Conservation (phyloP, 164 flowering plant species). For the Stephania yunnanensis region DNA sequence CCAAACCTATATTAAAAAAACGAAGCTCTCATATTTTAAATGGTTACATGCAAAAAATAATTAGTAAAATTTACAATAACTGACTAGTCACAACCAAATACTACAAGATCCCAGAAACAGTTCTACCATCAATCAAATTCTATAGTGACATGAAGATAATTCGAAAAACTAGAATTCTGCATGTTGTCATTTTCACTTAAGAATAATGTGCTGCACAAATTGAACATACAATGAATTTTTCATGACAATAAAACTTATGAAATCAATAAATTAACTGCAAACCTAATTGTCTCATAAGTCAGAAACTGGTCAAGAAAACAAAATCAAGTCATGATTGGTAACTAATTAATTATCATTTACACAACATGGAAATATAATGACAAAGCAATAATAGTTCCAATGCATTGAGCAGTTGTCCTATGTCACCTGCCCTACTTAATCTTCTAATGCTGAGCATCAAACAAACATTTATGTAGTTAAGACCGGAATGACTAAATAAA, state of each 20-base stretch:
- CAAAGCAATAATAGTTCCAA: background rate
- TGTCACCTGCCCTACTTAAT: background rate
- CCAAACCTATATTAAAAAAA: slow-evolving; percentile 48
- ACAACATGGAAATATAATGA: background rate
- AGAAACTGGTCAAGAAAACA: background rate
- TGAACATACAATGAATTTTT: background rate
- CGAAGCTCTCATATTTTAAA: background rate
- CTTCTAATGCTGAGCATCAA: too few species aligned
- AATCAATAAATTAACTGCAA: background rate
- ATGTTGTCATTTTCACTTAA: background rate
- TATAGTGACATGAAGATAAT: background rate
- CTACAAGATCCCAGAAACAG: background rate
- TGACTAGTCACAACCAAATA: background rate
- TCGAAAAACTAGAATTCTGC: background rate
- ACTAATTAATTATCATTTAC: too few species aligned
- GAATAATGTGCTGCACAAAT: background rate
- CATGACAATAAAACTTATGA: background rate
- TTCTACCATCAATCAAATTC: background rate
- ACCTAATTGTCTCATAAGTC: too few species aligned
- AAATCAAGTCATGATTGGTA: background rate
- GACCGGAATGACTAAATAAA: too few species aligned
- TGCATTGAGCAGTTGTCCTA: background rate
- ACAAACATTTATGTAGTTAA: too few species aligned
- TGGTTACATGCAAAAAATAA: background rate
- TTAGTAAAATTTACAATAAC: background rate